Base-by-base conservation (phyloP, 371 early-diverging fungal species). In the Chytridium lagenaria region DNA sequence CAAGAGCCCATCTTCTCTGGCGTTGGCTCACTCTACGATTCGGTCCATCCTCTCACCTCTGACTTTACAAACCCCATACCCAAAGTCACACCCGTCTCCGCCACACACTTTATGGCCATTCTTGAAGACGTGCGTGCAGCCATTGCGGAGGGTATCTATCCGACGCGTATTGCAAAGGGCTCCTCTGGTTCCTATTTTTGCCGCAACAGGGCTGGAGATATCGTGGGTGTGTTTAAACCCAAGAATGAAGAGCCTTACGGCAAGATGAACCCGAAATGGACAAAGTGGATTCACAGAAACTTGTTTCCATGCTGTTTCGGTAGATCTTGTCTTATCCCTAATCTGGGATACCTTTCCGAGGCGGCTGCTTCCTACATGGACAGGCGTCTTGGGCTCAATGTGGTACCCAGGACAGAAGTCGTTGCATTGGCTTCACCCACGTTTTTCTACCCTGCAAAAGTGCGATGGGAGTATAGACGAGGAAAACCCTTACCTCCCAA, bases 201-300 rank as follows among this genome's bases (percentile, higher is more conserved):
- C 78, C 83, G 89, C 39, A 88, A 93, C 73, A 71, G 78, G 3
- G 80, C 87, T 2, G 90, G 91, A 7, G 88, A 90, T 70, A 92
- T 92, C 61, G 90, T 96, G 0, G 95, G 94, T 2, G 94, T 95
- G 0, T 95, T 95, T 80, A 96, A 96, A 71, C 97, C 97, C 5
- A 94, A 94, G 80, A 91, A 96, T 73, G 97, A 96, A 78, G 97
- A 96, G 76, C 97, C 95, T 0, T 96, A 95, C 77, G 94, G 94
- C 0, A 85, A 90, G 2, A 77, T 93, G 50, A 96, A 95, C 78
- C 95, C 95, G 1, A 96, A 96, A 81, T 96, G 94, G 95, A 90
- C 92, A 1, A 95, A 96, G 78, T 95, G 94, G 94, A 80, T 94
- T n/a, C 95, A 95, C 75, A 85, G 91, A 23, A 93, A 92, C 79